Base-by-base conservation (phyloP, 2,329 filamentous ascomycete genomes). In the Diaporthe velutina region DNA sequence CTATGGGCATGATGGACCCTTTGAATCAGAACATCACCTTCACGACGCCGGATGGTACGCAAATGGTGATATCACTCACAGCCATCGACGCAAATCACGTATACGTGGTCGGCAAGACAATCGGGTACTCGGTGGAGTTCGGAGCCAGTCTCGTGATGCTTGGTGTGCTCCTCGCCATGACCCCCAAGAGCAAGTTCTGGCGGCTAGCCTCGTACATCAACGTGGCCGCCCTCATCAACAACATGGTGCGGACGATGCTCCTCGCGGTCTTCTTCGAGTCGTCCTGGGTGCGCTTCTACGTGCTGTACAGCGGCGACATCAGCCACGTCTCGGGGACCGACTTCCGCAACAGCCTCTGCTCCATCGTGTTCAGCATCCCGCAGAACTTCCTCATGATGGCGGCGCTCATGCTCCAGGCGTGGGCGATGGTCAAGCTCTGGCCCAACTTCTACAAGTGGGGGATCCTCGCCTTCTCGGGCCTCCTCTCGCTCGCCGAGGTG, bases 121-220 rank as follows among this genome's bases (percentile, higher is more conserved):
- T 94, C 85, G 93, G 92, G 83, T 94, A 93, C 81, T 92, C 90
- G 70, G 84, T 89, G 25, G 94, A 96, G 81, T 87, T 95, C 70
- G 94, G 94, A 40, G 90, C 93, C 33, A 90, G 90, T 61, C 77
- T 92, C 74, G 83, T 93, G 75, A 89, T 95, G 79, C 85, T 96
- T 25, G 78, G 93, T 57, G 86, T 93, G 40, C 85, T 96, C 3
- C 83, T 95, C 15, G 79, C 93, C 74, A 88, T 96, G 82, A 95
- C 94, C 0, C 90, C 90, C 28, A 81, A 86, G 0, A 86, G 90
- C 77, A 95, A 94, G 81, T 89, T 94, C 75, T 84, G 85, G 70
- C 92, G 92, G 2, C 80, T 86, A 0, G 88, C 94, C 28, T 94
- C 93, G 81, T 80, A 92, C 77, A 85, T 95, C 79, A 95, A 96